Percentiles rank a stretch among this genome's conserved stretches.
Conservation (phyloP, 176 grass and related monocot species). For the Carex parvula region DNA sequence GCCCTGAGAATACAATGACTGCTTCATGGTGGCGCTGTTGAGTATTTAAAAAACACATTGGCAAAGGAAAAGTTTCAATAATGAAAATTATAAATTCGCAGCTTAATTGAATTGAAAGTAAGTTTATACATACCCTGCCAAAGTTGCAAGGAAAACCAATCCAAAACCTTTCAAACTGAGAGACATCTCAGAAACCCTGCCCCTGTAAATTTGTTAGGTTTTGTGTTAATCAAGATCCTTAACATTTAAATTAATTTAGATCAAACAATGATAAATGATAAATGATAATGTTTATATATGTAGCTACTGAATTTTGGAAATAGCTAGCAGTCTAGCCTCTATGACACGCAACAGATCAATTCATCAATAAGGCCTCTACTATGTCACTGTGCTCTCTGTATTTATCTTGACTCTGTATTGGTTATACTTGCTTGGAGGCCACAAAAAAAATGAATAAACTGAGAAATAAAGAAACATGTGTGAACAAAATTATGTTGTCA, state of each 20-base stretch:
- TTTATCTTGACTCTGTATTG: not conserved
- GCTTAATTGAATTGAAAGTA: not conserved
- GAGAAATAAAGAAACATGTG: no score
- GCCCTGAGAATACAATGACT: slow-evolving; percentile 50
- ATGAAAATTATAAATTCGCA: not conserved
- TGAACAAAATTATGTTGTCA: no score
- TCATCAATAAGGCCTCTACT: not conserved
- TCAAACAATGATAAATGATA: not conserved
- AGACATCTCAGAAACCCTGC: slow-evolving; percentile 27
- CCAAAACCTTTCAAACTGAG: slow-evolving; percentile 44
- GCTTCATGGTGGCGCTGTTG: slow-evolving; percentile 53
- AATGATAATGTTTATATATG: no score
- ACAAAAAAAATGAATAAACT: no score
- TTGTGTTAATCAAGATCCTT: not conserved
- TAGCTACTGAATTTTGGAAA: no score
- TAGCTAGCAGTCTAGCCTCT: no score
- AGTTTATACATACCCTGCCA: slow-evolving; percentile 47
- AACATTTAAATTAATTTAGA: not conserved
- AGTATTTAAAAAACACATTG: not conserved
- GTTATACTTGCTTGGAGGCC: no score
- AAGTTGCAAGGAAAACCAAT: slow-evolving; percentile 55
- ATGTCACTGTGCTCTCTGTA: not conserved
- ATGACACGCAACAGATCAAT: no score
- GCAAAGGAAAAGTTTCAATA: not conserved
- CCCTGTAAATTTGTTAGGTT: slow-evolving; percentile 30